Base-by-base conservation (phyloP, 805 yeast species). In the Wickerhamiella australiensis region DNA sequence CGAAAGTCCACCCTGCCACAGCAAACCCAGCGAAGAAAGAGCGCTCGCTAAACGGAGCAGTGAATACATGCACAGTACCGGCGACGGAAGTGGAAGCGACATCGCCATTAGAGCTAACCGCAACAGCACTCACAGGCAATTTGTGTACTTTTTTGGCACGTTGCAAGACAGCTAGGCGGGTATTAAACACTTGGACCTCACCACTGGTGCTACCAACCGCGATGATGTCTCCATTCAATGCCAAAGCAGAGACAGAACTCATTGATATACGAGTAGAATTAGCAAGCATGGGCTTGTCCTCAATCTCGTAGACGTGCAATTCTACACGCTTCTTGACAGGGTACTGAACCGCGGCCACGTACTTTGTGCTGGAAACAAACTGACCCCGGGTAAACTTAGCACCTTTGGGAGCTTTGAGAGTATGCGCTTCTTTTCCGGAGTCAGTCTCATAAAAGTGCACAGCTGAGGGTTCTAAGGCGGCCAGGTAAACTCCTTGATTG, bases 111-210 rank as follows among this genome's bases (percentile, higher is more conserved):
- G 52, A 37, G 21, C 49, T 37, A 5, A 58, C 37, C 3, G 59
- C 51, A 25, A 56, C 35, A 11, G 57, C 49, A 4, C 60, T 57
- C 9, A 58, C 56, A 2, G 61, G 61, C 36, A 58, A 50, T 12
- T 40, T 41, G 47, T 55, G 60, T 4, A 42, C 52, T 4, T 41
- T 44, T 15, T 44, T 23, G 7, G 53, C 33, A n/a, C 42, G 33
- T 20, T 33, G 18, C 17, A 49, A 25, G 6, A 46, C 46, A 11
- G 42, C 15, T n/a, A 54, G 51, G 21, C 17, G 27, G 36, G 17
- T 20, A 15, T 20, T 20, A 25, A 49, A 58, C 2, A 57, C 50
- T 7, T 25, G 36, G 3, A 59, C 49, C 21, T 57, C 59, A n/a
- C 61, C 61, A 3, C 48, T 45, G 2, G 59, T 44, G 18, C 54